These are phyloP conservation scores for Angomonas deanei DNA, from an alignment of 208 protist genomes.

Conservation along the genomic window DNA sequence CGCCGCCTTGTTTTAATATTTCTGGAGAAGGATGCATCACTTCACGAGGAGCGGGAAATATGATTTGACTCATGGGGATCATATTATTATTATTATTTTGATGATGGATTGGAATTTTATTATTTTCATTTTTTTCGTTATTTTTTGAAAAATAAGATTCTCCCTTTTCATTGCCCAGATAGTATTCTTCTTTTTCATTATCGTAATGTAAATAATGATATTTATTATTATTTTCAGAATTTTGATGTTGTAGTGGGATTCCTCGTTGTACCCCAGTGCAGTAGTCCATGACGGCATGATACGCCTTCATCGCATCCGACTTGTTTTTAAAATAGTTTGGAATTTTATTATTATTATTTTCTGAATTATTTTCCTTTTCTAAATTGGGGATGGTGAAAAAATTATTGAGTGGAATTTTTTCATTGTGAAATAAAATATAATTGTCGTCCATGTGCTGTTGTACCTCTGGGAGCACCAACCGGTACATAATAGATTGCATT, in stretches of 20 bases:
- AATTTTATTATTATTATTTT: slow-evolving; percentile 2
- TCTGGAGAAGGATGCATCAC: background rate
- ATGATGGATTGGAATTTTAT: background rate
- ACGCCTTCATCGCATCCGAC: slow-evolving; percentile 13
- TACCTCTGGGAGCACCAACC: background rate
- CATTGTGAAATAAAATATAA: slow-evolving; percentile 4
- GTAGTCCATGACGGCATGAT: slow-evolving; percentile 62
- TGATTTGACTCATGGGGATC: slow-evolving; percentile 40
- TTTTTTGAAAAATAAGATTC: slow-evolving; percentile 1
- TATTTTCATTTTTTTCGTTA: background rate
- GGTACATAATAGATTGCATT: background rate
- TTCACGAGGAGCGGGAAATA: slow-evolving; percentile 27
- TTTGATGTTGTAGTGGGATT: slow-evolving; percentile 20
- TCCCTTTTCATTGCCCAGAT: slow-evolving; percentile 25
- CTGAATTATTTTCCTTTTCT: background rate
- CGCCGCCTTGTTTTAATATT: background rate
- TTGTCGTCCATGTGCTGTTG: background rate
- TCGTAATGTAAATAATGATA: slow-evolving; percentile 12
- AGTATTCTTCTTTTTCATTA: slow-evolving; percentile 15
- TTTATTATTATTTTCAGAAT: slow-evolving; percentile 9
- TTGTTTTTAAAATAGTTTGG: background rate
- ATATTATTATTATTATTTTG: slow-evolving; percentile 3
- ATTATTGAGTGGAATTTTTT: background rate
- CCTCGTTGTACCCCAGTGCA: slow-evolving; percentile 58
- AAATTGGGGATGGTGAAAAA: background rate